These are phyloP conservation scores for Chenopodium quinoa DNA, from an alignment of 148 eudicot species.

Conservation along the genomic window DNA sequence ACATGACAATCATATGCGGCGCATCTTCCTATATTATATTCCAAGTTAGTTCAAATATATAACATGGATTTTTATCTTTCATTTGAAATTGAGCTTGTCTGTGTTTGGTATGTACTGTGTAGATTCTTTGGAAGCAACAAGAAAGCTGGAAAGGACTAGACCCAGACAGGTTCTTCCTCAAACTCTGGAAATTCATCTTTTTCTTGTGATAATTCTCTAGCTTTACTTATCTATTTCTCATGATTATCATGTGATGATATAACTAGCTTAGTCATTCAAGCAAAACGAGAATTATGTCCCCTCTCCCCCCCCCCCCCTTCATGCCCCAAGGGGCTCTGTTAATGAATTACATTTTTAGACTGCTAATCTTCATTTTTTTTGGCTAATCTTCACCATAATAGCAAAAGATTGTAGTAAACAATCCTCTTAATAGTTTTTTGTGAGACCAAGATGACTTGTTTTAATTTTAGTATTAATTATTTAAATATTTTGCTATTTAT, in stretches of 20 bases:
- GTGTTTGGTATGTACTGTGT: conserved; percentile 14
- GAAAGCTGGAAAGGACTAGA: conserved; percentile 14
- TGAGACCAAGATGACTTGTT: too few species aligned
- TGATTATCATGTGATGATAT: not conserved
- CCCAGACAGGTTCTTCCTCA: conserved; percentile 26
- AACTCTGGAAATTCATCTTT: not conserved
- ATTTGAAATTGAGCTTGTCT: not conserved
- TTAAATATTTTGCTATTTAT: too few species aligned
- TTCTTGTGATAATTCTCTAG: not conserved
- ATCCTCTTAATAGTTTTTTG: not conserved
- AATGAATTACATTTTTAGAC: too few species aligned
- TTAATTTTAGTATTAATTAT: too few species aligned
- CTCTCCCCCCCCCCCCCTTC: not conserved
- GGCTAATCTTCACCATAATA: not conserved
- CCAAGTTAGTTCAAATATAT: not conserved
- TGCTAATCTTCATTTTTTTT: too few species aligned
- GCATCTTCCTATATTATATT: not conserved
- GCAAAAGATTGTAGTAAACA: not conserved
- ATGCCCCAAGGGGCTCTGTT: not conserved
- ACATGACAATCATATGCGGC: too few species aligned
- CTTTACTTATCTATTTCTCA: not conserved
- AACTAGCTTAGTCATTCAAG: too few species aligned
- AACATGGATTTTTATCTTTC: not conserved
- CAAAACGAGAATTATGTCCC: too few species aligned
- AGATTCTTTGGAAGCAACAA: conserved; percentile 27